Conservation (phyloP, 2,329 filamentous ascomycete species). For the Microdochium trichocladiopsis region DNA sequence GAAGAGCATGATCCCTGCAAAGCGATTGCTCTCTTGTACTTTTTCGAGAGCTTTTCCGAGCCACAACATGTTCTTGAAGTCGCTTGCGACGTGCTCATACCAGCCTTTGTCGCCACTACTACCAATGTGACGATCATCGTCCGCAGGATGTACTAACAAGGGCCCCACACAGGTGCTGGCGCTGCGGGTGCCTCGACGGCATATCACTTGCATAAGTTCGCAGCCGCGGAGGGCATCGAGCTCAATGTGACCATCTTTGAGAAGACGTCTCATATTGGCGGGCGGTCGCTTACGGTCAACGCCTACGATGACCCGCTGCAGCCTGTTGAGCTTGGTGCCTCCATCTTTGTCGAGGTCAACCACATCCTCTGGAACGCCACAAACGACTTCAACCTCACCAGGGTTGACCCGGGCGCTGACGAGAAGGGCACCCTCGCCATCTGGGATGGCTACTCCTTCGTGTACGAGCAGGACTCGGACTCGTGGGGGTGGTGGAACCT, state of each 20-base stretch:
- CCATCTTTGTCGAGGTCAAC: slow-evolving; percentile 85
- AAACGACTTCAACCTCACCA: slow-evolving; percentile 60
- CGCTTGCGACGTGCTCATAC: too few species aligned
- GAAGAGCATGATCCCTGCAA: neutral
- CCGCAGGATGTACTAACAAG: slow-evolving; percentile 2
- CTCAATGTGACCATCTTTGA: slow-evolving; percentile 88
- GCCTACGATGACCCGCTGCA: slow-evolving; percentile 60
- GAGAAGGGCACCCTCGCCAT: slow-evolving; percentile 60
- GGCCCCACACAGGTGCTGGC: slow-evolving; percentile 62
- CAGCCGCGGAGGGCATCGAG: slow-evolving; percentile 48
- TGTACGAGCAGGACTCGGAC: slow-evolving; percentile 55
- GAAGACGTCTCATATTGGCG: slow-evolving; percentile 68
- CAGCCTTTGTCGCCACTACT: neutral
- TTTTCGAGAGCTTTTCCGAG: too few species aligned
- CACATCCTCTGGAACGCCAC: slow-evolving; percentile 72
- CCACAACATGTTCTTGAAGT: too few species aligned
- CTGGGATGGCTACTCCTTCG: slow-evolving; percentile 75
- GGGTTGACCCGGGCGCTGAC: slow-evolving; percentile 36
- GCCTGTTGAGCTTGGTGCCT: slow-evolving; percentile 81
- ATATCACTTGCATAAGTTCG: slow-evolving; percentile 71
- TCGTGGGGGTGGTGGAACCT: slow-evolving; percentile 71
- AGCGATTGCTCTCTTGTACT: too few species aligned
- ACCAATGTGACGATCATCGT: neutral
- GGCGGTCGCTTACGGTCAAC: slow-evolving; percentile 78
- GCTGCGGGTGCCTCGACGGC: slow-evolving; percentile 82